A percentile compares a stretch with the other conserved stretches of the same genome.
These are phyloP conservation scores for Urtica urens DNA, from an alignment of 306 rosid genomes.

Conservation along the genomic window DNA sequence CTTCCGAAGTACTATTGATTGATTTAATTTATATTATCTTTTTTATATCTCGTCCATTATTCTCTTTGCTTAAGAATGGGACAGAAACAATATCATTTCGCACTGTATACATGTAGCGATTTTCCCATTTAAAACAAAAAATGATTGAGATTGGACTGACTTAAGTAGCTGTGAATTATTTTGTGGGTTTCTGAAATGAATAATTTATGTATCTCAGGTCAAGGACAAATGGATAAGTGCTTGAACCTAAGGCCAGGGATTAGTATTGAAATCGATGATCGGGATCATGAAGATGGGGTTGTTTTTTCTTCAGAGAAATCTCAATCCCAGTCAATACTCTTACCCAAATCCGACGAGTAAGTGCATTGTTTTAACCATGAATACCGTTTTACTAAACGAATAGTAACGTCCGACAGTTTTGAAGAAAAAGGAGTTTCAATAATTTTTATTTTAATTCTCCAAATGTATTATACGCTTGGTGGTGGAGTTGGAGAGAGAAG, in stretches of 20 bases:
- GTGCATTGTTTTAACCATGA: no score
- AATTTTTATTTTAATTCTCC: no score
- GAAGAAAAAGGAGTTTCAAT: no score
- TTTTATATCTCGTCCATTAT: constrained; percentile 28
- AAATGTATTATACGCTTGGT: no score
- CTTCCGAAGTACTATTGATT: constrained; percentile 22
- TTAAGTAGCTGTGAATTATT: constrained; percentile 37
- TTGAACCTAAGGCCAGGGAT: constrained; percentile 28
- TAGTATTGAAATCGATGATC: not conserved
- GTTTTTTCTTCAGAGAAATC: constrained; percentile 20
- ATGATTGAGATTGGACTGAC: constrained; percentile 9
- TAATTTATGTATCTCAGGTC: constrained; percentile 29
- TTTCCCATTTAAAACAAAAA: constrained; percentile 11
- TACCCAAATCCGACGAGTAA: constrained; percentile 26
- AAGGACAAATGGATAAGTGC: constrained; percentile 32
- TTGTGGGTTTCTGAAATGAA: constrained; percentile 31
- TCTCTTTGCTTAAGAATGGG: constrained; percentile 42
- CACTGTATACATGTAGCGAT: constrained; percentile 13
- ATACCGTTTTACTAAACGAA: no score
- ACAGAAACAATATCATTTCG: constrained; percentile 29
- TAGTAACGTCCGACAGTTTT: no score
- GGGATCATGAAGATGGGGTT: constrained; percentile 16
- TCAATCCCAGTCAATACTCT: constrained; percentile 13
- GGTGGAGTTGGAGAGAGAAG: no score
- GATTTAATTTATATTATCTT: not conserved